Evolutionary conservation across 768 basidiomycete genomes (phyloP).

Genomic region (Suillus luteus): DNA sequence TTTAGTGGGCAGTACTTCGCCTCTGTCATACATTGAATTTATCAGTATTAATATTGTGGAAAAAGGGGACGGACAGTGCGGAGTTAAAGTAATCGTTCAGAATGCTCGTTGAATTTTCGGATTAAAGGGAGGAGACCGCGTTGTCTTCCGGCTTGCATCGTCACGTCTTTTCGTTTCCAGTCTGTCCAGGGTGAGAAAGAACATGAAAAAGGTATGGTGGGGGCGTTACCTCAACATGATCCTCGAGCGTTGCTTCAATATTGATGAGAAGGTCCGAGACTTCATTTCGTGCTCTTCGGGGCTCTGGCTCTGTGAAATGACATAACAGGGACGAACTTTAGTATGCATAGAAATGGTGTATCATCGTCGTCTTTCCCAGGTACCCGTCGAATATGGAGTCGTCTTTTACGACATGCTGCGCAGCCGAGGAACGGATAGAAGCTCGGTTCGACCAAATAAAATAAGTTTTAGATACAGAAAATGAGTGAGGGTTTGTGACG

Average conservation of each 20-base stretch:
- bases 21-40: constrained; percentile 36
- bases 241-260: constrained; percentile 85
- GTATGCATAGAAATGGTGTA: constrained; percentile 28
- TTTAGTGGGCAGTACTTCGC: constrained; percentile 60
- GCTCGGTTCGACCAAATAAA: too few species aligned
- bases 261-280: constrained; percentile 79
- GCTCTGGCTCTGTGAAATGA: constrained; percentile 64
- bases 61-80: constrained; percentile 55
- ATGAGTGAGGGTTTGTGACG: constrained; percentile 9
- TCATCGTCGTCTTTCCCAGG: constrained; percentile 94
- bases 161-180: constrained; percentile 86
- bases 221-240: constrained; percentile 76
- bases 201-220: not conserved
- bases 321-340: not conserved
- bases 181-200: constrained; percentile 45
- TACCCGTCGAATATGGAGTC: constrained; percentile 96
- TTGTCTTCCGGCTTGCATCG: constrained; percentile 95
- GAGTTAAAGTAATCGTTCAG: constrained; percentile 81
- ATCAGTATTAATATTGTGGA: not conserved
- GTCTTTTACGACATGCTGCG: constrained; percentile 83
- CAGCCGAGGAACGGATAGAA: constrained; percentile 83
- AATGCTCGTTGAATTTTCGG: constrained; percentile 97
- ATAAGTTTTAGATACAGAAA: constrained; percentile 16
- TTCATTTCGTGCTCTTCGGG: constrained; percentile 63
- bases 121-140: constrained; percentile 88